phyloP scores from a whole-genome alignment of 2,329 filamentous ascomycete species.

The Aspergillus ruber region DNA sequence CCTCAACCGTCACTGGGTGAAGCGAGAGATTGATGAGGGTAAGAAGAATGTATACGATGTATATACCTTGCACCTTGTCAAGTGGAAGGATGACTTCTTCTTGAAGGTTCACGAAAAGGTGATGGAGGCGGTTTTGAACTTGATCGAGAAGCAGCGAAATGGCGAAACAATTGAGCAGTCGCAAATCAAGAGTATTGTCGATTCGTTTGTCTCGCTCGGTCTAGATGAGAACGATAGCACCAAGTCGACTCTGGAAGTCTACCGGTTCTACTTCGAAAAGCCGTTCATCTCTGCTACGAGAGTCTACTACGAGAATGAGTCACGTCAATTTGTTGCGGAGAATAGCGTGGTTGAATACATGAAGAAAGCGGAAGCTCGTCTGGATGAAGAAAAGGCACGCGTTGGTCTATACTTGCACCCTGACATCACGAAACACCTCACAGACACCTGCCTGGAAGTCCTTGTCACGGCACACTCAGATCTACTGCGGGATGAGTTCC shows the following conservation, averaged over 20 bases:
- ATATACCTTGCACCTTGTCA: constrained; percentile 91
- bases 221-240: constrained; percentile 87
- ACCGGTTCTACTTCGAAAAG: constrained; percentile 83
- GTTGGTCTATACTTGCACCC: constrained; percentile 86
- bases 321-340: constrained; percentile 87
- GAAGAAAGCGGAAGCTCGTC: constrained; percentile 91
- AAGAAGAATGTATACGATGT: constrained; percentile 98
- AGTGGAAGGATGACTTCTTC: constrained; percentile 92
- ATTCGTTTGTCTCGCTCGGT: constrained; percentile 92
- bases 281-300: constrained; percentile 84
- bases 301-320: constrained; percentile 84
- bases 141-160: constrained; percentile 94
- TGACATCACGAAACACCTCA: constrained; percentile 78
- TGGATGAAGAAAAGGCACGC: constrained; percentile 90
- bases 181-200: constrained; percentile 94
- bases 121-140: constrained; percentile 88
- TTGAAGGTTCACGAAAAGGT: constrained; percentile 75
- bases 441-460: constrained; percentile 79
- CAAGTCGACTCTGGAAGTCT: constrained; percentile 93
- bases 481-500: constrained; percentile 91
- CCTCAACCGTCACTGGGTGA: constrained; percentile 97
- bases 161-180: constrained; percentile 96
- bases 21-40: constrained; percentile 95
- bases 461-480: constrained; percentile 82
- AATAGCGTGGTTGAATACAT: constrained; percentile 99